Conservation (phyloP, 495 filamentous ascomycete genomes). For the Achaetomiella virescens region DNA sequence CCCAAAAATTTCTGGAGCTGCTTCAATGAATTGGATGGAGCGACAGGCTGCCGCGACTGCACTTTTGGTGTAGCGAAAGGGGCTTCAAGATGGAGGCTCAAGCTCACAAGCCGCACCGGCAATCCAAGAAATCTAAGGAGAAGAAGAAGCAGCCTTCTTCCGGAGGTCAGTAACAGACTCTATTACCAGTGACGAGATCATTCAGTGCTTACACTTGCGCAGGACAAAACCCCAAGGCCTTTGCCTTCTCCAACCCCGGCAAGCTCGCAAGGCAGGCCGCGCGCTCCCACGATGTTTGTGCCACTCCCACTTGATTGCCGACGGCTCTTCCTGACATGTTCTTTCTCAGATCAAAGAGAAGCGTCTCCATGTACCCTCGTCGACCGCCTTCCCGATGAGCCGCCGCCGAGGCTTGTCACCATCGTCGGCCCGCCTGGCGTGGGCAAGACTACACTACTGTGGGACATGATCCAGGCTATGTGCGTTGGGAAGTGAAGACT, state of each 20-base stretch:
- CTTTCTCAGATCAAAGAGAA: conserved; percentile 77
- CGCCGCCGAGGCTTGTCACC: conserved; percentile 85
- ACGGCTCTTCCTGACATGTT: not conserved
- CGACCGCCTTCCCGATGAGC: conserved; percentile 89
- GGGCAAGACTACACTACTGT: conserved; percentile 54
- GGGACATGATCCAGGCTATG: too few species aligned
- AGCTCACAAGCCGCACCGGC: conserved; percentile 76
- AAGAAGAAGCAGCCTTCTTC: conserved; percentile 65
- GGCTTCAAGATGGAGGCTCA: conserved; percentile 66
- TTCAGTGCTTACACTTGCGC: not conserved
- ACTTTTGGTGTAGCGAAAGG: conserved; percentile 8
- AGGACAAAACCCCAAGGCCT: conserved; percentile 89
- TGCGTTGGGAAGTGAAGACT: not conserved
- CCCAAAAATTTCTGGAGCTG: conserved; percentile 30
- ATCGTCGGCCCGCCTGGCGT: conserved; percentile 93
- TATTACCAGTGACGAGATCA: not conserved
- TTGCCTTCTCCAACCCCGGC: conserved; percentile 78
- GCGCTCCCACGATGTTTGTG: conserved; percentile 77
- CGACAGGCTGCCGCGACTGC: conserved; percentile 4
- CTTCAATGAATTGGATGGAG: conserved; percentile 7
- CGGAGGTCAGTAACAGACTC: conserved; percentile 20
- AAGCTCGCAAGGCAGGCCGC: conserved; percentile 77
- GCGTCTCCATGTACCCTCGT: conserved; percentile 87
- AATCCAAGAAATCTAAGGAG: conserved; percentile 79
- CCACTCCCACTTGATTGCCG: not conserved